These are phyloP conservation scores for Yarrowia porcina DNA, from an alignment of 805 yeast genomes.

Conservation along the genomic window DNA sequence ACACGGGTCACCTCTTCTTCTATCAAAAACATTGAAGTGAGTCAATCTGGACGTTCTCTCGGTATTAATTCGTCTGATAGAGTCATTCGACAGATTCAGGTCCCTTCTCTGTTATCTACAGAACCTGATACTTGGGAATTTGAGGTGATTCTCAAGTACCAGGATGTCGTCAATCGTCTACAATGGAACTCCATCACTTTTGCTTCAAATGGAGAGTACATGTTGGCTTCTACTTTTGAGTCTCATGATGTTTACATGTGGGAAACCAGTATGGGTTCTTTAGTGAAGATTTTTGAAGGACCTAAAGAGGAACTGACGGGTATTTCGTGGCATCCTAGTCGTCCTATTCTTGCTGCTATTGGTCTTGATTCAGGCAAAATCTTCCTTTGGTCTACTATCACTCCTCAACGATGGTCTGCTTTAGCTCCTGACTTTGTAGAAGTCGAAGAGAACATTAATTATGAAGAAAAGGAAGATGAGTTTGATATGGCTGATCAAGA, in stretches of 20 bases:
- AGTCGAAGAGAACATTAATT: slow-evolving; percentile 85
- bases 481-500: slow-evolving; percentile 75
- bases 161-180: slow-evolving; percentile 80
- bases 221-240: slow-evolving; percentile 86
- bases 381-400: slow-evolving; percentile 74
- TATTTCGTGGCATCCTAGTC: slow-evolving; percentile 78
- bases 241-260: slow-evolving; percentile 88
- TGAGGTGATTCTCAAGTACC: slow-evolving; percentile 75
- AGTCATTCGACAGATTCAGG: slow-evolving; percentile 35
- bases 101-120: slow-evolving; percentile 35
- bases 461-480: slow-evolving; percentile 86
- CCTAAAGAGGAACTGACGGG: slow-evolving; percentile 83
- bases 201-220: slow-evolving; percentile 71
- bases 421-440: slow-evolving; percentile 95
- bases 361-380: slow-evolving; percentile 82
- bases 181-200: slow-evolving; percentile 85
- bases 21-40: slow-evolving; percentile 71
- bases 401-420: slow-evolving; percentile 95
- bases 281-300: slow-evolving; percentile 85
- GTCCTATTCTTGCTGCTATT: slow-evolving; percentile 73
- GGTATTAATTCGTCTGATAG: slow-evolving; percentile 39
- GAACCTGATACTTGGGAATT: slow-evolving; percentile 48
- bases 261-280: slow-evolving; percentile 87
- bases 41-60: slow-evolving; percentile 50
- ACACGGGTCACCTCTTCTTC: slow-evolving; percentile 63